Evolutionary conservation across 495 filamentous ascomycete species (phyloP).

Genomic region (Penicillium alfredii): DNA sequence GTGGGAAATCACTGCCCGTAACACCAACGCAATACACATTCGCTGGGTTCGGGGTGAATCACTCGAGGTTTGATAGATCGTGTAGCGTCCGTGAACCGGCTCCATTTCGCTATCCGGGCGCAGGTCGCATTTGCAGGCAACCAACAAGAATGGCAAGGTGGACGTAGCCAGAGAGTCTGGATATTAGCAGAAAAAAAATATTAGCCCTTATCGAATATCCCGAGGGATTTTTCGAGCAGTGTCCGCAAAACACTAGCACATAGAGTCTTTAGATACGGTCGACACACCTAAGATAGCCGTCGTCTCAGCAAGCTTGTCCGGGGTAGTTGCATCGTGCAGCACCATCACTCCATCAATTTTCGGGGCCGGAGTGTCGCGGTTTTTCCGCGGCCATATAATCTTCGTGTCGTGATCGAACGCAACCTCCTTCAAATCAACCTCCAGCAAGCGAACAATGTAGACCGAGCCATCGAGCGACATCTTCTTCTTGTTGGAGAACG

Average conservation of each 20-base stretch:
- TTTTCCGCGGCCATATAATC: constrained; percentile 73
- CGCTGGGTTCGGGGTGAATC: constrained; percentile 67
- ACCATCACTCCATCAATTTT: constrained; percentile 77
- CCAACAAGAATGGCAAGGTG: constrained; percentile 65
- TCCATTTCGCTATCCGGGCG: constrained; percentile 45
- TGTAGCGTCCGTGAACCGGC: constrained; percentile 52
- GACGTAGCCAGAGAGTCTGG: constrained; percentile 64
- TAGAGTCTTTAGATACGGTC: too few species aligned
- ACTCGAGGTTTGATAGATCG: constrained; percentile 66
- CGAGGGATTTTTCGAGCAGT: too few species aligned
- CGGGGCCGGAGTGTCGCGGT: constrained; percentile 59
- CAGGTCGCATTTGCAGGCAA: constrained; percentile 82
- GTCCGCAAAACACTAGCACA: too few species aligned
- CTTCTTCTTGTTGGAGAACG: constrained; percentile 57
- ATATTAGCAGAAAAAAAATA: constrained; percentile 4
- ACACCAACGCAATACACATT: constrained; percentile 69
- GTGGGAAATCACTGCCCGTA: constrained; percentile 59
- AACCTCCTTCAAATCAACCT: constrained; percentile 50
- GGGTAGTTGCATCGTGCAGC: constrained; percentile 78
- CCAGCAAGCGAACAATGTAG: constrained; percentile 76
- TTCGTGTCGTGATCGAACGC: constrained; percentile 45
- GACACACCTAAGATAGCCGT: constrained; percentile 53
- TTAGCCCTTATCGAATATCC: too few species aligned
- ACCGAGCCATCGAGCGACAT: constrained; percentile 69
- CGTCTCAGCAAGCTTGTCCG: constrained; percentile 60